Base-by-base conservation (phyloP, 2,329 filamentous ascomycete species). In the Tolypocladium inflatum region DNA sequence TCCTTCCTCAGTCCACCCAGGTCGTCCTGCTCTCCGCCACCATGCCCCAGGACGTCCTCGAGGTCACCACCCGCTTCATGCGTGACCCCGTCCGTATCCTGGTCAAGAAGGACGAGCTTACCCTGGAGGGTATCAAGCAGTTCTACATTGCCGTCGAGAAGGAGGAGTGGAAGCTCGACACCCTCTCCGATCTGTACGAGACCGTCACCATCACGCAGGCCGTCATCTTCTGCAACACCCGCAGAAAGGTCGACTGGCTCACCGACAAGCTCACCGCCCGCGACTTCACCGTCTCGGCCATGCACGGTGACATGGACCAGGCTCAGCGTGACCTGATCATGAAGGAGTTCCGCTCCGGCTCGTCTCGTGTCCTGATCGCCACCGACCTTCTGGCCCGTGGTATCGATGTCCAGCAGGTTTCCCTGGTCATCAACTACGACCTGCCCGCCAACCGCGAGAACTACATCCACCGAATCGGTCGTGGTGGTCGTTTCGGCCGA, bases 41-140 rank as follows among this genome's bases (percentile, higher is more conserved):
- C 76, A 96, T 99, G 87, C 94, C 94, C 71, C 91, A 97, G 83
- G 94, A 99, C 74, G 94, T 99, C 63, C 87, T 99, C 62, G 94
- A 99, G 82, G 92, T 99, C 74, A 99, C 94, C 73, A 97, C 93
- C 80, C 97, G 97, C 83, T 99, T 99, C 85, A 99, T 99, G 94
- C 92, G 91, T 70, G 94, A 99, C 79, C 94, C 94, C 67, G 90
- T 99, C 77, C 92, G 94, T 74, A 97, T 99, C 74, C 85, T 99
- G 68, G 94, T 99, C 79, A 99, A 99, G 89, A 96, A 96, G 86
- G 93, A 95, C 73, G 94, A 99, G 77, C 88, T 99, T 77, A 99
- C 94, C 72, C 91, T 99, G 60, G 94, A 99, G 81, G 94, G 94
- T 90, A 96, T 99, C 75, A 99, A 99, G 86, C 94, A 99, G 78